Conservation (phyloP, 345 rosid genomes). For the Eucalyptus caleyi region DNA sequence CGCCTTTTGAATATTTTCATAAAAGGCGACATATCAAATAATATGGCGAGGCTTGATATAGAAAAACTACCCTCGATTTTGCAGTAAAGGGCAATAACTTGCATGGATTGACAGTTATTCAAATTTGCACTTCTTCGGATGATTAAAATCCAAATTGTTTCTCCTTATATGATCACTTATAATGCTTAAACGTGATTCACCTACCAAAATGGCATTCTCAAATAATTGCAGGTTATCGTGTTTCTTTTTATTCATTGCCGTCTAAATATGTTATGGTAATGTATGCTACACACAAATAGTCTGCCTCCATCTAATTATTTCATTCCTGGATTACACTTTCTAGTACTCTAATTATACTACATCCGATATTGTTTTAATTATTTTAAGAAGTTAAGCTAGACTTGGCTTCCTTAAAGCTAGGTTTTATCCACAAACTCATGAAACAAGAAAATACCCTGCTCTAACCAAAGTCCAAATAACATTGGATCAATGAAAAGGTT, state of each 20-base stretch:
- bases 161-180: background rate
- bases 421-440: background rate
- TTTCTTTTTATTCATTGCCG: background rate
- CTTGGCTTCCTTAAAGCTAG: background rate
- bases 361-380: no score
- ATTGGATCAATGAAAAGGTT: background rate
- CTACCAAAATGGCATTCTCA: background rate
- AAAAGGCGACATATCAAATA: background rate
- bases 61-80: background rate
- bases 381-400: background rate
- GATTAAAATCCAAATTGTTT: background rate
- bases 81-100: background rate
- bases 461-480: background rate
- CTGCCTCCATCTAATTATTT: background rate
- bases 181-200: background rate
- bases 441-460: background rate
- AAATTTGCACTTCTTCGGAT: background rate
- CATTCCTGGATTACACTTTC: background rate
- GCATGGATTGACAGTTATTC: background rate
- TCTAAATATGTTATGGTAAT: background rate
- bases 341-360: background rate
- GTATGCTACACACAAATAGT: background rate
- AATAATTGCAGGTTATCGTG: background rate
- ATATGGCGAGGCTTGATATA: background rate
- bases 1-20: background rate